Evolutionary conservation across 345 rosid species (phyloP), one percentile per base, ranked within the genome.

Genomic region (Raphanus raphanistrum): DNA sequence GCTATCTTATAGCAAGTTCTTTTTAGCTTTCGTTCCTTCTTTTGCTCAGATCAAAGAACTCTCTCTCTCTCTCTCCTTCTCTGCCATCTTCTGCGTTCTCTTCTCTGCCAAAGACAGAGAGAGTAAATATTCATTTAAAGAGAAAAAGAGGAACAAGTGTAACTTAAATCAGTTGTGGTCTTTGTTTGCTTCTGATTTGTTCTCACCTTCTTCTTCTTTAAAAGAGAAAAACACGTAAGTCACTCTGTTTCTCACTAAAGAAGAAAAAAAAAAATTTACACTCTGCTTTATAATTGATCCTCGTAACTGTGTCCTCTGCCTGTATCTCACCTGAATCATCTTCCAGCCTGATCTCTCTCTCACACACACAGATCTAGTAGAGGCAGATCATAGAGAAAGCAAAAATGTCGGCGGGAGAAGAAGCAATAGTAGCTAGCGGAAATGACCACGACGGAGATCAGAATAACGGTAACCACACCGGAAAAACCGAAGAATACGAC

Each of bases 371-470:
- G 55, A 50, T 85, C 84, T 71, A 80, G 82, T 66, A 80, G 13
- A 65, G 25, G 33, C 50, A 0, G 28, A 13, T n/a, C 5, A n/a
- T 12, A 61, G 2, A 32, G 21, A 50, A 76, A 85, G 32, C 21
- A 72, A 75, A 50, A 87, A 93, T 93, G 98, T 84, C 86, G 91
- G 80, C 61, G 72, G 61, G 72, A 59, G 98, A 90, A 66, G 98
- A 91, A 59, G 97, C 98, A 4, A 94, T 90, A 79, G 98, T 85
- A 45, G 52, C 92, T 10, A 94, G 77, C 81, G 50, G 82, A 5
- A 85, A 64, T 72, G 93, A 87, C 76, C 82, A 88, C 36, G 96
- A 87, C 28, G 69, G 57, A 41, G 80, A 65, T 43, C 80, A 70
- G 76, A 69, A 55, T 4, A 79, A 79, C 50, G 70, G 68, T 13